phyloP scores from a whole-genome alignment of 371 early-diverging fungal genomes.

The Nematocida sp. region DNA sequence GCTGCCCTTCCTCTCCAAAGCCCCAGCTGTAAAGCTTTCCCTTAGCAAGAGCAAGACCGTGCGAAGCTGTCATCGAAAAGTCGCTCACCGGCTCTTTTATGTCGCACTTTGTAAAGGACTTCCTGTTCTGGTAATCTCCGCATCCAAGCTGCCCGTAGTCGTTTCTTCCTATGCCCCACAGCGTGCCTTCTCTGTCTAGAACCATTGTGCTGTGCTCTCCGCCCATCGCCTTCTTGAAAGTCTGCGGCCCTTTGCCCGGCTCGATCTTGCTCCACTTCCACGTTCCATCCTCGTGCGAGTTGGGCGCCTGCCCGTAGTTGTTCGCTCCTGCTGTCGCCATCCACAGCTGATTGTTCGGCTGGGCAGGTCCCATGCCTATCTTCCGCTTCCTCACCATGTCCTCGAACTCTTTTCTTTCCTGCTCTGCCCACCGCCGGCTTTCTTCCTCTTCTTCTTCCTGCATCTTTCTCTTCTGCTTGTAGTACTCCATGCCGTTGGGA shows the following conservation, averaged over 20 bases:
- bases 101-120: constrained; percentile 25
- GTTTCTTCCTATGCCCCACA: constrained; percentile 64
- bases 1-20: constrained; percentile 49
- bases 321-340: constrained; percentile 84
- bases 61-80: constrained; percentile 39
- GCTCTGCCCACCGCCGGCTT: constrained; percentile 69
- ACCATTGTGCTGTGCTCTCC: constrained; percentile 61
- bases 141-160: constrained; percentile 59
- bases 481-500: constrained; percentile 64
- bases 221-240: constrained; percentile 54
- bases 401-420: neutral
- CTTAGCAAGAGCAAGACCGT: constrained; percentile 45
- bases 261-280: constrained; percentile 8
- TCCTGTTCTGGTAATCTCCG: constrained; percentile 9
- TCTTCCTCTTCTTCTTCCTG: constrained; percentile 71
- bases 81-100: constrained; percentile 33
- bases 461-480: constrained; percentile 49
- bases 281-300: neutral
- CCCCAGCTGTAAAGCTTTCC: constrained; percentile 61
- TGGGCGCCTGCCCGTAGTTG: constrained; percentile 72
- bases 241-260: constrained; percentile 22
- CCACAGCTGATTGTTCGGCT: neutral
- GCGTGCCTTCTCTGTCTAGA: constrained; percentile 49
- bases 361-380: neutral
- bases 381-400: neutral